Evolutionary conservation across 495 filamentous ascomycete species (phyloP), one percentile per base, ranked within the genome.

Genomic region (Tuber umbilicatum): DNA sequence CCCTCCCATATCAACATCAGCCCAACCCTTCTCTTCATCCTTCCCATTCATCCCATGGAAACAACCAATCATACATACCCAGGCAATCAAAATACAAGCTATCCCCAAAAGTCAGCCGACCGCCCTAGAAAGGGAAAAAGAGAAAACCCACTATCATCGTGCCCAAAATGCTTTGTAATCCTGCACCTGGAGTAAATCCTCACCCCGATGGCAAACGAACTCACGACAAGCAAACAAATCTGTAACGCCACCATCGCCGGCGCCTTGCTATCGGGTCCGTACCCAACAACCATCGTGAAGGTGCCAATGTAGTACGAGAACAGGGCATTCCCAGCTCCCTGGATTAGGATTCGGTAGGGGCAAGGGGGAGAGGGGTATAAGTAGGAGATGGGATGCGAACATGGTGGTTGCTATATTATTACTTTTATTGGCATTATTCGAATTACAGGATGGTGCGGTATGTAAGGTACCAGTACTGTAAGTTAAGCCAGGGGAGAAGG

Each of bases 151-250:
- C 55, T 35, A 31, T 64, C 55, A 35, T 64, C 55, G 35, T 64
- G 55, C 55, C 55, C 55, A 64, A 64, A 64, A 64, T 31, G 55
- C 27, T 64, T 64, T 12, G 55, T 64, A 31, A 64, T 64, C 55
- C 55, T 64, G 4, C 55, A 64, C 27, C 55, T 27, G 55, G 55
- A 64, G n/a, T 64, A 64, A 64, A 64, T 27, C 55, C 55, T 64
- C 12, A 64, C 12, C 27, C 55, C 55, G 5, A 64, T 64, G 55
- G 55, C 55, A 31, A 64, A 6, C 10, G 55, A 31, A 27, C 55
- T 16, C 10, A 35, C 2, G 14, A 17, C n/a, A 4, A 64, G n/a
- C 10, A 64, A 31, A 64, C n/a, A 31, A 64, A 12, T 64, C 55
- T 64, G 55, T n/a, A 35, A 64, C 27, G 55, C 55, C 27, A 35